Evolutionary conservation across 106 monocot genomes (phyloP).

Genomic region (Apostasia ramifera): DNA sequence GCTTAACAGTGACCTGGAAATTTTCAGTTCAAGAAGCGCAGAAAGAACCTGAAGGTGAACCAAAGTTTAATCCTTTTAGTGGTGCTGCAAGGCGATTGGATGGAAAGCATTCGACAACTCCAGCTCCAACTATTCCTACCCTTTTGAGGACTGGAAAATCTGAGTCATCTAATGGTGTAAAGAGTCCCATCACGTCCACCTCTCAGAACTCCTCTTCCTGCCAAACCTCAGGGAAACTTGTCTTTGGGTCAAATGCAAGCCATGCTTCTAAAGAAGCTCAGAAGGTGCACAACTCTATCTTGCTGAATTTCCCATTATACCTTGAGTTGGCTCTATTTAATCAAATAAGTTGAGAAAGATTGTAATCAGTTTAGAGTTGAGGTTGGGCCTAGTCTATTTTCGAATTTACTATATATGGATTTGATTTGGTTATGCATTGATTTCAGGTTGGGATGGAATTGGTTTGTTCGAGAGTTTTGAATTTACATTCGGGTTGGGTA

Average conservation of each 20-base stretch:
- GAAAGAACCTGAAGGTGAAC: constrained; percentile 28
- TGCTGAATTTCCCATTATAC: too few relatives aligned
- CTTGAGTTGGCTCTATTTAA: background rate
- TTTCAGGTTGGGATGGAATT: background rate
- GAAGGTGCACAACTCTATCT: constrained; percentile 14
- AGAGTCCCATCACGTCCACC: constrained; percentile 26
- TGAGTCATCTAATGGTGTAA: constrained; percentile 16
- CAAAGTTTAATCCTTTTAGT: constrained; percentile 78
- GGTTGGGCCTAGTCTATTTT: background rate
- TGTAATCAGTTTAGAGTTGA: too few relatives aligned
- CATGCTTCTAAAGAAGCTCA: constrained; percentile 34
- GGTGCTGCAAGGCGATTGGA: constrained; percentile 78
- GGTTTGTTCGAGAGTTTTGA: background rate
- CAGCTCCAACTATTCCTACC: constrained; percentile 21
- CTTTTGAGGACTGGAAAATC: constrained; percentile 18
- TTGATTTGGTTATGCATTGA: too few relatives aligned
- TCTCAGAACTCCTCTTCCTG: constrained; percentile 28
- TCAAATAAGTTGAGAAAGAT: background rate
- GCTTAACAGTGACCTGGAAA: background rate
- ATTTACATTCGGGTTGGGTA: too few relatives aligned
- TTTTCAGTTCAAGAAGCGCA: constrained; percentile 27
- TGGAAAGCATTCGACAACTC: constrained; percentile 55
- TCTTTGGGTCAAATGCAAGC: constrained; percentile 62
- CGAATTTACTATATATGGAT: background rate
- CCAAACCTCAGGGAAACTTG: constrained; percentile 57